Evolutionary conservation across 805 yeast species (phyloP), one percentile per base, ranked within the genome.

Genomic region (Saccharomyces paradoxus): DNA sequence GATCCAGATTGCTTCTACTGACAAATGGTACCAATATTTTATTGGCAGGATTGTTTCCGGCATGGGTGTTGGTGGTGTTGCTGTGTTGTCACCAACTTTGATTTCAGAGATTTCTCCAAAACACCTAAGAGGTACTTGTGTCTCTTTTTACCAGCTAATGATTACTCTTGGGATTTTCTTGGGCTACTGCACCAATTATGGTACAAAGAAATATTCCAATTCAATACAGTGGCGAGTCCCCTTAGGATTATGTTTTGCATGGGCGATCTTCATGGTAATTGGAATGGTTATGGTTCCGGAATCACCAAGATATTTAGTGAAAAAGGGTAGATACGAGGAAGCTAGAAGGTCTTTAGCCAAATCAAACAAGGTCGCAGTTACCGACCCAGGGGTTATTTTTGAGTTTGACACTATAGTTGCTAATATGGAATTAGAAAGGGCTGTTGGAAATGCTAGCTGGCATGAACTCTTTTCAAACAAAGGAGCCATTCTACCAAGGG

Each of bases 1-100:
- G 48, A 74, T 84, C 56, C 88, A 83, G 70, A 81, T 82, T 55
- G 69, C 84, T 26, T 74, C 87, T 12, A 59, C 59, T 31, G 55
- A 67, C 46, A 69, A 73, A 32, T 84, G 89, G 89, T 78, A 77
- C 63, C 89, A 84, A 68, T 77, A 79, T 62, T 76, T 81, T 59
- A 73, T 83, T 61, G 89, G 89, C 50, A 77, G 89, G 72, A 77
- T 79, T 79, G 73, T 87, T 59, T 80, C 87, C 30, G 96, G 96
- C 53, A 59, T 85, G 12, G 86, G 86, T 54, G 87, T 87, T 57
- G 95, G 95, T 58, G 80, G 81, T 53, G 76, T 86, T 48, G 82
- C 90, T 50, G 88, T 89, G 50, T 75, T 84, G 56, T 86, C 84
- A 41, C 90, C 92, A 50, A 72, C 87, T 65, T 81, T 83, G 66